Percentiles rank a stretch among this genome's conserved stretches.
These are phyloP conservation scores for Eucalyptus erythrocorys DNA, from an alignment of 345 rosid species.

Conservation along the genomic window DNA sequence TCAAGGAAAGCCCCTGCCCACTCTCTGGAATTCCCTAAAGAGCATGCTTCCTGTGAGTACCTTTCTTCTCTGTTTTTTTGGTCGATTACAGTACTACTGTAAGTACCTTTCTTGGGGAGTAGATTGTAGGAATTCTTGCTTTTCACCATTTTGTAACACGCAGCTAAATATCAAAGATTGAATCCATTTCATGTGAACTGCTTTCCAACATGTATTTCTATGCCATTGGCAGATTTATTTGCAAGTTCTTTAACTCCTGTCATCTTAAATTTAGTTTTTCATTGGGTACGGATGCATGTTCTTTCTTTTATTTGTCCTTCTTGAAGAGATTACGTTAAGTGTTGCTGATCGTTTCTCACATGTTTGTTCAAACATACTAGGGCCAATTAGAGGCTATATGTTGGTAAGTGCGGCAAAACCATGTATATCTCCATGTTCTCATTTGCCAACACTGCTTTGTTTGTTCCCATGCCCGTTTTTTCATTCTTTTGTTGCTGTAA, in stretches of 20 bases:
- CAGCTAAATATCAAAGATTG: not conserved
- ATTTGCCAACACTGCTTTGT: not conserved
- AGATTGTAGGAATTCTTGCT: not conserved
- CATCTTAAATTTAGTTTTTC: not conserved
- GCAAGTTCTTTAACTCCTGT: not conserved
- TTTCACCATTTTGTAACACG: not conserved
- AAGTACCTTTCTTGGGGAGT: slow-evolving; percentile 7
- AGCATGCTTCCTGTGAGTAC: slow-evolving; percentile 31
- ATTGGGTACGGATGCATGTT: not conserved
- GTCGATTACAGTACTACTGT: slow-evolving; percentile 4
- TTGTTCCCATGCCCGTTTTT: not conserved
- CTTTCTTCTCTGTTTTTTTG: not conserved
- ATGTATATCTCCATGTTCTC: not conserved
- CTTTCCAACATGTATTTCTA: not conserved
- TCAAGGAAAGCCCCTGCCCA: slow-evolving; percentile 69
- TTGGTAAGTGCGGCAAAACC: not conserved
- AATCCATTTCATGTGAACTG: not conserved
- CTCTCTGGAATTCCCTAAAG: slow-evolving; percentile 56
- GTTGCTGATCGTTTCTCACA: not conserved
- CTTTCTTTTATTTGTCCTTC: not conserved
- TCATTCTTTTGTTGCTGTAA: not conserved
- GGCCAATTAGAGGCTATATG: not conserved
- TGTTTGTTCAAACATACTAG: not conserved
- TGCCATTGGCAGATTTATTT: not conserved
- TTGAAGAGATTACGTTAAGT: not conserved